Conservation (phyloP, 2,329 filamentous ascomycete species). For the Pseudovirgaria hyperparasitica region DNA sequence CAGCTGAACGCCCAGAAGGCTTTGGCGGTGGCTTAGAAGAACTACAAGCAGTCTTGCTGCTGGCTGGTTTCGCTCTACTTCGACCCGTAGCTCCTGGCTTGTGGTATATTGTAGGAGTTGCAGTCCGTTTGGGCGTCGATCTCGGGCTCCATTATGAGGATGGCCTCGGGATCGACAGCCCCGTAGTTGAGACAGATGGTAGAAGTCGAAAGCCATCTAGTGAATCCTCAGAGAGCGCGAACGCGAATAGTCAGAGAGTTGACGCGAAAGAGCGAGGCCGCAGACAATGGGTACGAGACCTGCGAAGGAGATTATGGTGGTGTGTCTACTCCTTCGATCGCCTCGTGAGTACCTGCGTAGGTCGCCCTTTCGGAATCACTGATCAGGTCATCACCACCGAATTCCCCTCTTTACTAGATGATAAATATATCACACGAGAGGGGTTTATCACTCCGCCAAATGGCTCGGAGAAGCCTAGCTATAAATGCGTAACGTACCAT, state of each 20-base stretch:
- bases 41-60: constrained; percentile 78
- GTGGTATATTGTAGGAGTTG: constrained; percentile 96
- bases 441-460: constrained; percentile 54
- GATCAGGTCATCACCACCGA: constrained; percentile 94
- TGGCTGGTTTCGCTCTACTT: constrained; percentile 84
- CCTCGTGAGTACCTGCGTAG: constrained; percentile 89
- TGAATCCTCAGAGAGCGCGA: constrained; percentile 8
- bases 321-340: constrained; percentile 91
- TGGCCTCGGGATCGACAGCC: constrained; percentile 50
- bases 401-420: constrained; percentile 79
- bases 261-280: constrained; percentile 49
- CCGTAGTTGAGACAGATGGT: constrained; percentile 18
- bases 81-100: constrained; percentile 84
- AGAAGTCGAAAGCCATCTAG: not conserved
- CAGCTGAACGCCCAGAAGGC: constrained; percentile 42
- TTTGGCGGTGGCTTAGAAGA: constrained; percentile 87
- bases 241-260: constrained; percentile 17
- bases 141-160: constrained; percentile 90
- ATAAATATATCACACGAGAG: constrained; percentile 69
- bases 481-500: constrained; percentile 83
- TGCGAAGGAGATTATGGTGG: constrained; percentile 86
- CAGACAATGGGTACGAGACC: constrained; percentile 73
- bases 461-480: constrained; percentile 55
- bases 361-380: constrained; percentile 85
- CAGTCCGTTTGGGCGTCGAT: constrained; percentile 79